Percentiles rank a stretch among this genome's conserved stretches.
phyloP scores from a whole-genome alignment of 495 filamentous ascomycete genomes.

The Penicillium robsamsonii region DNA sequence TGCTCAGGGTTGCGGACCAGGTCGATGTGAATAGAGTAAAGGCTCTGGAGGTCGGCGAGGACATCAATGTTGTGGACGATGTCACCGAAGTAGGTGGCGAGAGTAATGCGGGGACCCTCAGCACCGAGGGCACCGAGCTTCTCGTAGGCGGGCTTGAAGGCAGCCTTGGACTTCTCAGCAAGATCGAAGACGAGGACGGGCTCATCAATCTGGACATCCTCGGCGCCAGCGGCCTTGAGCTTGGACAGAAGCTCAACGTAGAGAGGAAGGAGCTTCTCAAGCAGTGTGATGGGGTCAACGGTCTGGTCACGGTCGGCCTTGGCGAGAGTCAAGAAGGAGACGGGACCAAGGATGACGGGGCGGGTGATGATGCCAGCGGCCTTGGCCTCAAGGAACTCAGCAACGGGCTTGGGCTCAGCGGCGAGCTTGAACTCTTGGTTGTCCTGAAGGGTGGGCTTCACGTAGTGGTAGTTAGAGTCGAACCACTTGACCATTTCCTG shows the following conservation, averaged over 20 bases:
- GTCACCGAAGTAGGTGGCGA: conserved; percentile 98
- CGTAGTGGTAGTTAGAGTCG: conserved; percentile 99
- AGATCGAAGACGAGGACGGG: conserved; percentile 94
- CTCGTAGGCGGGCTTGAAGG: conserved; percentile 97
- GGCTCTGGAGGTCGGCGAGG: conserved; percentile 61
- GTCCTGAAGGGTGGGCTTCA: conserved; percentile 96
- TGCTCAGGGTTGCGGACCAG: conserved; percentile 97
- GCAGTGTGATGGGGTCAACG: conserved; percentile 86
- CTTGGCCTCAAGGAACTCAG: conserved; percentile 94
- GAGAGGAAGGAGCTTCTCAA: conserved; percentile 85
- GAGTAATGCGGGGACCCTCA: conserved; percentile 74
- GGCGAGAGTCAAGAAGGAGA: conserved; percentile 92
- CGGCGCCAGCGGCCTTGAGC: conserved; percentile 93
- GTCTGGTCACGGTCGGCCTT: conserved; percentile 95
- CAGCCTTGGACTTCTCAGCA: conserved; percentile 79
- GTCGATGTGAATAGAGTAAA: conserved; percentile 88
- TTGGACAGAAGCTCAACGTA: conserved; percentile 86
- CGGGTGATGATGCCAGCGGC: conserved; percentile 89
- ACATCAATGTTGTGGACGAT: conserved; percentile 97
- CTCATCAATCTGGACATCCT: conserved; percentile 96
- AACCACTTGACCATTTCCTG: conserved; percentile 99
- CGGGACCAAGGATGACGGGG: conserved; percentile 90
- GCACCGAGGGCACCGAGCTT: conserved; percentile 71
- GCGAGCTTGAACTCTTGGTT: conserved; percentile 91
- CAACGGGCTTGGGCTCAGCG: conserved; percentile 85